Base-by-base conservation (phyloP, 441 rosid species). In the Aquilaria agallochum region DNA sequence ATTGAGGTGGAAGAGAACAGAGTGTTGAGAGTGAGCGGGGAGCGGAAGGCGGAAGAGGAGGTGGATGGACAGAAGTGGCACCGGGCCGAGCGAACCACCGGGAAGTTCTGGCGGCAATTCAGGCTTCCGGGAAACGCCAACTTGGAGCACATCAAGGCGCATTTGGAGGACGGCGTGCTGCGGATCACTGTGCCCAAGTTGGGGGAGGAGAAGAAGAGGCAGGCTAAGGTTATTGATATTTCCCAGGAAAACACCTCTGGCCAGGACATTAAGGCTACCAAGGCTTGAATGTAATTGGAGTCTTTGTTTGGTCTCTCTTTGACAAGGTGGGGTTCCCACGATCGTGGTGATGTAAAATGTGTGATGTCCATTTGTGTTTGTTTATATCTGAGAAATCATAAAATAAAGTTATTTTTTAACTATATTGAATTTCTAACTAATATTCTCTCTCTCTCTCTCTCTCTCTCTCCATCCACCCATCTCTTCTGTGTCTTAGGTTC, bases 81-180 rank as follows among this genome's bases (percentile, higher is more conserved):
- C n/a, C 64, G 83, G 5, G 80, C 78, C 0, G 89, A 79, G 70
- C 78, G 80, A 55, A 60, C 68, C 3, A 36, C 5, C n/a, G 83
- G 87, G 0, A 76, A 75, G 55, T 84, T 82, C 27, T 82, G 76
- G 85, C 78, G 90, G 72, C 85, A 74, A 53, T 84, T 84, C 55
- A 74, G 85, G 47, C 11, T 84, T 63, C 85, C 87, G 3, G 56
- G 34, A 6, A 79, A 76, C 44, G 87, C 79, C 0, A 79, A 84
- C 64, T 60, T 84, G 58, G 87, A 81, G 2, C 72, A 11, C 27
- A 36, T 84, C 9, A 78, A 67, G 32, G 85, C 82, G 6, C 70
- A 68, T 10, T 70, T 82, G 32, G 76, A 84, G 51, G 76, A 81
- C 67, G 85, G 85, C 14, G 79, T 84, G 4, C 46, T 84, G 32